A percentile compares a stretch with the other conserved stretches of the same genome.
phyloP scores from a whole-genome alignment of 495 filamentous ascomycete species.

The Aspergillus biplanus region DNA sequence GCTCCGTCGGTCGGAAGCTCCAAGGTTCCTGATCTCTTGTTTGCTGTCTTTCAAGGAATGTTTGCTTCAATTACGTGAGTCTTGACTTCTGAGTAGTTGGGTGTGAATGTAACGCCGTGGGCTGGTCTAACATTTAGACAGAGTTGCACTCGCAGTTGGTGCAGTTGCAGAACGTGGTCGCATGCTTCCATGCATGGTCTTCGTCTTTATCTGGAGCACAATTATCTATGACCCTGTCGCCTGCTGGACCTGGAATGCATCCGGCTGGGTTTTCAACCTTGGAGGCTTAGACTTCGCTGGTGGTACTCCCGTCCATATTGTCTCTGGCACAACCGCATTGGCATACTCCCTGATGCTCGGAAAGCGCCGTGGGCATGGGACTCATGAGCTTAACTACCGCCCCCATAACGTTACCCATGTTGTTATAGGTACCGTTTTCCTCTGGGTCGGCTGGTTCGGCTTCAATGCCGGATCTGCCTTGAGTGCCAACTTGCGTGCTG shows the following conservation, averaged over 20 bases:
- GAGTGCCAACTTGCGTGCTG: constrained; percentile 79
- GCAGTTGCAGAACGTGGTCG: constrained; percentile 91
- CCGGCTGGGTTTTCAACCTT: constrained; percentile 80
- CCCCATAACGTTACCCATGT: constrained; percentile 98
- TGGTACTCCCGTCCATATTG: constrained; percentile 94
- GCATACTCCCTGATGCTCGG: constrained; percentile 85
- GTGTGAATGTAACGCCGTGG: not conserved
- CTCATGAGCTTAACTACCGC: constrained; percentile 91
- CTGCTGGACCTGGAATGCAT: constrained; percentile 97
- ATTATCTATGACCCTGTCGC: constrained; percentile 94
- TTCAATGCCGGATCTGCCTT: constrained; percentile 97
- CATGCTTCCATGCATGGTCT: constrained; percentile 91
- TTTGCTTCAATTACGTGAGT: constrained; percentile 91
- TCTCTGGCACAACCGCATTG: constrained; percentile 86
- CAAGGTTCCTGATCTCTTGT: constrained; percentile 85
- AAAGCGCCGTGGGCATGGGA: constrained; percentile 81
- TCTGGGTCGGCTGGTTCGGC: constrained; percentile 99
- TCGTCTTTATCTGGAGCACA: constrained; percentile 96
- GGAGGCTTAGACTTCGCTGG: constrained; percentile 96
- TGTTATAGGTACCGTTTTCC: constrained; percentile 94
- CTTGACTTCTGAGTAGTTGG: not conserved
- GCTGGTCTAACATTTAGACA: constrained; percentile 26
- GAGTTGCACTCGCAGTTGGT: constrained; percentile 87
- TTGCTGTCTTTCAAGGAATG: constrained; percentile 97
- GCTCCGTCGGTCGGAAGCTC: constrained; percentile 80